Percentiles rank a stretch among this genome's conserved stretches.
Evolutionary conservation across 2,329 filamentous ascomycete genomes (phyloP).

Genomic region (Botrytis byssoidea): DNA sequence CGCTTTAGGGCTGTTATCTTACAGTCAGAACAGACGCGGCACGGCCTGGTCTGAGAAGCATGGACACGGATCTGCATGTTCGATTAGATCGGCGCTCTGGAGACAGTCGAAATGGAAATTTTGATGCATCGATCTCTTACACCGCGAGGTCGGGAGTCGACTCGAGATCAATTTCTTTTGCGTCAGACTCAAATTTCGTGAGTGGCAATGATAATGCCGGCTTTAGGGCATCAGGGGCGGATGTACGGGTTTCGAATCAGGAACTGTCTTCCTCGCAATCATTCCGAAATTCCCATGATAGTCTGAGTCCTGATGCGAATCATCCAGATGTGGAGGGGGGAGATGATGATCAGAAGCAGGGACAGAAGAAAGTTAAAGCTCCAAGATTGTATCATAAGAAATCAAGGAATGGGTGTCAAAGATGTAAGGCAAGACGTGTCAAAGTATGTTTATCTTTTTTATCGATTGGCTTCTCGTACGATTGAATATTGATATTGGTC

Average conservation of each 20-base stretch:
- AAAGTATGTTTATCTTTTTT: slow-evolving; percentile 33
- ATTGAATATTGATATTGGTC: slow-evolving; percentile 1
- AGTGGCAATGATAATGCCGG: neutral
- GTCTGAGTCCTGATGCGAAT: neutral
- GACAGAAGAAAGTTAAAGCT: slow-evolving; percentile 19
- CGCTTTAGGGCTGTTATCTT: neutral
- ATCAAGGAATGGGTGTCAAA: slow-evolving; percentile 37
- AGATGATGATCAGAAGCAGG: neutral
- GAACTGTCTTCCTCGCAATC: neutral
- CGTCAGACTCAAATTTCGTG: neutral
- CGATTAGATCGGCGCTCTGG: neutral
- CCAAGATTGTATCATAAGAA: slow-evolving; percentile 39
- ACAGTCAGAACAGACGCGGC: neutral
- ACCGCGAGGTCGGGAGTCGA: neutral
- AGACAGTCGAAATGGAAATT: neutral
- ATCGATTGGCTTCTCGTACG: neutral
- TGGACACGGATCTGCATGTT: slow-evolving; percentile 9
- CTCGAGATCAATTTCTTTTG: neutral
- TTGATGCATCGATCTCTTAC: neutral
- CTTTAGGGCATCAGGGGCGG: neutral
- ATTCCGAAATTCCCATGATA: neutral
- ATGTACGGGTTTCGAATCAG: neutral
- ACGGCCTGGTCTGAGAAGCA: slow-evolving; percentile 12
- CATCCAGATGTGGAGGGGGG: neutral
- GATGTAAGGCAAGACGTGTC: slow-evolving; percentile 38